Percentiles rank a stretch among this genome's conserved stretches.
phyloP scores from a whole-genome alignment of 2,329 filamentous ascomycete genomes.

The Aspergillus caelatus region DNA sequence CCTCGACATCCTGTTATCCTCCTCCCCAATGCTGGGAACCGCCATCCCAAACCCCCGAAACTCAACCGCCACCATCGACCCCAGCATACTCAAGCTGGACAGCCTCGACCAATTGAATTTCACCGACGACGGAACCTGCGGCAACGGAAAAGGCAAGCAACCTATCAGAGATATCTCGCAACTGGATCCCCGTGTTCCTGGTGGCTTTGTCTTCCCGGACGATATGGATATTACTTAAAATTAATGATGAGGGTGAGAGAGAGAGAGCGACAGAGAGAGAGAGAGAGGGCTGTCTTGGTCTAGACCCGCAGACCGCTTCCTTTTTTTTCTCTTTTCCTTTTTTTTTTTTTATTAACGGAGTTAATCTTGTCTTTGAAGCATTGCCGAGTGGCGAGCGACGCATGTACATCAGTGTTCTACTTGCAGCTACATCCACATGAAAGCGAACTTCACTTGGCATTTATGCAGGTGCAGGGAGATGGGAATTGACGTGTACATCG shows the following conservation, averaged over 20 bases:
- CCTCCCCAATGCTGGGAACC: not conserved
- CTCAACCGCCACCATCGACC: not conserved
- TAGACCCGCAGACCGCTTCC: not conserved
- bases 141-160: not conserved
- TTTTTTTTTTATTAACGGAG: not conserved
- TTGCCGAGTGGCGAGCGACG: not conserved
- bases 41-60: not conserved
- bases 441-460: not conserved
- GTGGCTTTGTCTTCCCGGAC: not conserved
- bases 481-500: not conserved
- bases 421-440: not conserved
- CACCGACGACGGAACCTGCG: not conserved
- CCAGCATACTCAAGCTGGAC: not conserved
- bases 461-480: not conserved
- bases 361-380: not conserved
- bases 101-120: not conserved
- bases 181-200: not conserved
- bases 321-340: not conserved
- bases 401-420: not conserved
- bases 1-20: not conserved
- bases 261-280: not conserved
- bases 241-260: not conserved
- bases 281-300: not conserved
- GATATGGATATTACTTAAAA: not conserved
- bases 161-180: constrained; percentile 1